These are phyloP conservation scores for Fraxinus greggii DNA, from an alignment of 305 asterid species.

Conservation along the genomic window DNA sequence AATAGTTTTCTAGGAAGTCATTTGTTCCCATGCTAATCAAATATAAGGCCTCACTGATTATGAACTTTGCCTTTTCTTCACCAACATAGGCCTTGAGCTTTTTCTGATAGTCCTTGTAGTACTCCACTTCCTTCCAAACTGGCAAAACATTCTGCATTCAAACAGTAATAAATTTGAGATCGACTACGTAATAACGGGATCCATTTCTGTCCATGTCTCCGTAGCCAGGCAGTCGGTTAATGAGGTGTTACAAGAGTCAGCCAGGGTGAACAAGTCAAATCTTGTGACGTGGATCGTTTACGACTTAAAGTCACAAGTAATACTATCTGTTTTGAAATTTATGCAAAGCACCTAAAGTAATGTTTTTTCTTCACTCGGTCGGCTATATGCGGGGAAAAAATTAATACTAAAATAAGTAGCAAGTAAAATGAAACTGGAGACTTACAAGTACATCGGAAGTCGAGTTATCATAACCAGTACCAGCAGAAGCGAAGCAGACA, in stretches of 20 bases:
- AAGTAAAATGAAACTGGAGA: background rate
- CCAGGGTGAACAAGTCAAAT: background rate
- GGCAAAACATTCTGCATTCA: conserved; percentile 70
- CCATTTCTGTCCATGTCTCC: background rate
- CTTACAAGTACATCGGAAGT: conserved; percentile 84
- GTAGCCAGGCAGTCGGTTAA: background rate
- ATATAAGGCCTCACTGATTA: conserved; percentile 59
- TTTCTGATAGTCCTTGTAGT: conserved; percentile 67
- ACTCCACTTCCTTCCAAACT: conserved; percentile 77
- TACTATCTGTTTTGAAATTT: background rate
- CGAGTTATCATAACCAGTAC: conserved; percentile 76
- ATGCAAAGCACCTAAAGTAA: background rate
- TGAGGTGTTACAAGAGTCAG: background rate
- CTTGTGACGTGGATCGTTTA: background rate
- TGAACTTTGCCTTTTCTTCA: conserved; percentile 34
- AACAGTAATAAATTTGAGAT: background rate
- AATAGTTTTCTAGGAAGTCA: conserved; percentile 86
- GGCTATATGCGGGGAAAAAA: background rate
- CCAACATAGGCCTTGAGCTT: conserved; percentile 54
- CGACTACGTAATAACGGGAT: background rate
- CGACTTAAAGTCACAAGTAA: background rate
- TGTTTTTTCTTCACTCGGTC: background rate
- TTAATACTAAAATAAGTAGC: background rate
- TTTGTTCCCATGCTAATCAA: conserved; percentile 79
- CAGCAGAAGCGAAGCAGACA: conserved; percentile 91